These are phyloP conservation scores for Aureobasidium sp. DNA, from an alignment of 2,329 filamentous ascomycete genomes.

Conservation along the genomic window DNA sequence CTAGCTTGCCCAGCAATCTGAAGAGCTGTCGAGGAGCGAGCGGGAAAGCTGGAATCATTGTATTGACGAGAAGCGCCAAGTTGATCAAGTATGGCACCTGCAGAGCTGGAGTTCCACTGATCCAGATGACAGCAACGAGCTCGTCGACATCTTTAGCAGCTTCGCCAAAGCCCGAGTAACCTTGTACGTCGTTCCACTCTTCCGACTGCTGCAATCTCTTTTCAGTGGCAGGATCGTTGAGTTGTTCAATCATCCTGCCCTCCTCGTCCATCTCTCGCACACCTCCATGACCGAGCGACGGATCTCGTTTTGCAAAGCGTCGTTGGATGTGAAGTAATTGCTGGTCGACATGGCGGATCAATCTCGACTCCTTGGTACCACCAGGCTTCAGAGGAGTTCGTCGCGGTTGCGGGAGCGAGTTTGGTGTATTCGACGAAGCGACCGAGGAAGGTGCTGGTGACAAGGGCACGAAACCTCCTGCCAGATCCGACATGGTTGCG, in stretches of 20 bases:
- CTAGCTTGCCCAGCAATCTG: slow-evolving; percentile 64
- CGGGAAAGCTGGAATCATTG: slow-evolving; percentile 64
- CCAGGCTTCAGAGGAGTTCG: slow-evolving; percentile 45
- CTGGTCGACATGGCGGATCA: slow-evolving; percentile 50
- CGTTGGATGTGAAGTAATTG: slow-evolving; percentile 42
- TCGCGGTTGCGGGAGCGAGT: slow-evolving; percentile 44
- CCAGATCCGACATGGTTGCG: not conserved
- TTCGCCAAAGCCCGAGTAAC: slow-evolving; percentile 57
- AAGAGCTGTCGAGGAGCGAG: slow-evolving; percentile 62
- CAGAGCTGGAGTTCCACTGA: slow-evolving; percentile 70
- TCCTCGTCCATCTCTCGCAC: slow-evolving; percentile 12
- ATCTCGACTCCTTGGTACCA: slow-evolving; percentile 48
- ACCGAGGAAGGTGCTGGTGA: slow-evolving; percentile 43
- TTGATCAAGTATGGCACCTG: slow-evolving; percentile 79
- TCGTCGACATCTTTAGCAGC: slow-evolving; percentile 65
- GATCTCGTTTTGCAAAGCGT: slow-evolving; percentile 42
- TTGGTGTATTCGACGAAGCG: slow-evolving; percentile 30
- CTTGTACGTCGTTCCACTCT: slow-evolving; percentile 31
- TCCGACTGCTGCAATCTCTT: slow-evolving; percentile 22
- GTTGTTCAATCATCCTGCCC: slow-evolving; percentile 11
- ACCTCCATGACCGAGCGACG: slow-evolving; percentile 17
- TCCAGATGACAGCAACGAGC: slow-evolving; percentile 75
- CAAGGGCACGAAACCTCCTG: slow-evolving; percentile 18
- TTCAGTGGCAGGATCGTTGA: slow-evolving; percentile 5
- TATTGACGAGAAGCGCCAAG: slow-evolving; percentile 62